A percentile compares a stretch with the other conserved stretches of the same genome.
phyloP scores from a whole-genome alignment of 371 early-diverging fungal genomes.

The Lichtheimia corymbifera region DNA sequence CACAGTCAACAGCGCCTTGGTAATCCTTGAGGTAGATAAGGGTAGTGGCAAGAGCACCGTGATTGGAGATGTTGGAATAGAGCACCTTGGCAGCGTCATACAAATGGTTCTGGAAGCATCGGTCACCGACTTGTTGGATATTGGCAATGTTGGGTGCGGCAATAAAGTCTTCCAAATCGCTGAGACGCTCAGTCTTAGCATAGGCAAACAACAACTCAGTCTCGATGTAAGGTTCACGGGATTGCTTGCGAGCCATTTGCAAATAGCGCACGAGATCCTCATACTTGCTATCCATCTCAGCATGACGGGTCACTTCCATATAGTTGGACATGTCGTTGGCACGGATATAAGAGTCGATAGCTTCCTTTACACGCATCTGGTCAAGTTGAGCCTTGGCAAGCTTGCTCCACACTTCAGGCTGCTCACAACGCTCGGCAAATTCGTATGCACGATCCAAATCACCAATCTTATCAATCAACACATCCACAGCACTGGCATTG shows the following conservation, averaged over 20 bases:
- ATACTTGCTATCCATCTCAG: conserved; percentile 80
- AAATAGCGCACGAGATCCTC: conserved; percentile 93
- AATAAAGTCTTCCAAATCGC: conserved; percentile 93
- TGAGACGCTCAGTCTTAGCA: conserved; percentile 90
- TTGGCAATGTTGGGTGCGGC: conserved; percentile 92
- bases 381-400: conserved; percentile 94
- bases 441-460: conserved; percentile 94
- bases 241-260: conserved; percentile 90
- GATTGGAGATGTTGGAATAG: conserved; percentile 92
- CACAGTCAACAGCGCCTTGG: conserved; percentile 96
- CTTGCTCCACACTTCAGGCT: conserved; percentile 91
- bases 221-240: conserved; percentile 92
- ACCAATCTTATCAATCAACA: conserved; percentile 88
- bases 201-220: conserved; percentile 92
- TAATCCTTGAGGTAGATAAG: conserved; percentile 93
- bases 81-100: conserved; percentile 95
- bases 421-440: conserved; percentile 90
- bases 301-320: conserved; percentile 83
- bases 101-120: conserved; percentile 89
- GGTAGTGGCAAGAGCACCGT: conserved; percentile 94
- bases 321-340: conserved; percentile 92
- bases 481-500: conserved; percentile 86
- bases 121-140: conserved; percentile 89
- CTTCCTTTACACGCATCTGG: conserved; percentile 87
- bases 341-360: conserved; percentile 94